A percentile compares a stretch with the other conserved stretches of the same genome.
phyloP scores from a whole-genome alignment of 2,329 filamentous ascomycete genomes.

The Colletotrichum limetticola region DNA sequence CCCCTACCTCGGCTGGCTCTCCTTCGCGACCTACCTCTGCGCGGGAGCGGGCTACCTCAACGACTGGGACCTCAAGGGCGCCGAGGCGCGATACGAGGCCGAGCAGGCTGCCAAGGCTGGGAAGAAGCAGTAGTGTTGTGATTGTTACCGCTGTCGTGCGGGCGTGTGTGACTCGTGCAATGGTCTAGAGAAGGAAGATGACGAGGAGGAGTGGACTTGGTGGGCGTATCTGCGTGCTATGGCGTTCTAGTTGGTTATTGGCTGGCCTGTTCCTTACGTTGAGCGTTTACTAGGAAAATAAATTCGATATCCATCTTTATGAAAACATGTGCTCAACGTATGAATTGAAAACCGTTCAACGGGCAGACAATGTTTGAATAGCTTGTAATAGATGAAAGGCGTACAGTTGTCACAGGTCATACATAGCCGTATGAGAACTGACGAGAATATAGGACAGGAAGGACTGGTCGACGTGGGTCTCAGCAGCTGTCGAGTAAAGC shows the following conservation, averaged over 20 bases:
- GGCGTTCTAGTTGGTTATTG: background rate
- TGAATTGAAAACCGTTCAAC: background rate
- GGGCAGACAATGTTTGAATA: too few relatives aligned
- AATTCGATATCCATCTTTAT: slow-evolving; percentile 1
- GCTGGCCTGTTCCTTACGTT: background rate
- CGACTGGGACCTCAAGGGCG: slow-evolving; percentile 66
- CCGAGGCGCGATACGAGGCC: slow-evolving; percentile 38
- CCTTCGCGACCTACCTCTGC: slow-evolving; percentile 88
- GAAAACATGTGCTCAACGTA: background rate
- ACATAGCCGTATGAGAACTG: too few relatives aligned
- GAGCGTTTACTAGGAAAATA: background rate
- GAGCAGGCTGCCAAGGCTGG: slow-evolving; percentile 39
- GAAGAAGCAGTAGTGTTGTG: slow-evolving; percentile 37
- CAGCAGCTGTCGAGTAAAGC: too few relatives aligned
- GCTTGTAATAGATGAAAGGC: background rate
- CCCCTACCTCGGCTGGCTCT: slow-evolving; percentile 88
- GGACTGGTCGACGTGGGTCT: too few relatives aligned
- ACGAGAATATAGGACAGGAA: too few relatives aligned
- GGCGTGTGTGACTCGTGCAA: too few relatives aligned
- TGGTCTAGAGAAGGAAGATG: background rate
- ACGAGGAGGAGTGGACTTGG: background rate
- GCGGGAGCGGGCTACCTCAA: slow-evolving; percentile 76
- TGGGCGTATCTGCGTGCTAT: background rate
- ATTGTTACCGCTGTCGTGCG: background rate
- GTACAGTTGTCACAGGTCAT: too few relatives aligned